These are phyloP conservation scores for Silybum marianum DNA, from an alignment of 129 eudicot genomes.

Conservation along the genomic window DNA sequence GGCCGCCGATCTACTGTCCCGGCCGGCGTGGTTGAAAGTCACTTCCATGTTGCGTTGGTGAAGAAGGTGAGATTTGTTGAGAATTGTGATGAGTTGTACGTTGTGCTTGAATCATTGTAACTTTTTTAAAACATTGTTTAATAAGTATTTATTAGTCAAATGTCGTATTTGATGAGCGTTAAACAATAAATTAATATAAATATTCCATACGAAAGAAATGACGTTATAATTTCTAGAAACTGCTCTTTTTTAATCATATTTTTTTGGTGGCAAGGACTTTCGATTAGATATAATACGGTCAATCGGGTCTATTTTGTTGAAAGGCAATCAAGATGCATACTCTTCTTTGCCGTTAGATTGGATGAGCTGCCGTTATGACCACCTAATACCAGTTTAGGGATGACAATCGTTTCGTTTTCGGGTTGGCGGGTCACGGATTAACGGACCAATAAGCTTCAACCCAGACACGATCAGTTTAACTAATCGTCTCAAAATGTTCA, in stretches of 20 bases:
- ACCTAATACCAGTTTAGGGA: too few relatives aligned
- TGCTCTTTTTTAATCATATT: not conserved
- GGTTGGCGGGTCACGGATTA: too few relatives aligned
- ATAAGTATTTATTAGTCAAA: not conserved
- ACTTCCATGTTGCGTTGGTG: constrained; percentile 18
- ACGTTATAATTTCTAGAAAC: constrained; percentile 8
- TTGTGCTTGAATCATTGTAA: not conserved
- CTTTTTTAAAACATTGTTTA: not conserved
- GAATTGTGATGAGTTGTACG: not conserved
- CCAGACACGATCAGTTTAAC: too few relatives aligned
- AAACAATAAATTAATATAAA: not conserved
- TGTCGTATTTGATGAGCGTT: not conserved
- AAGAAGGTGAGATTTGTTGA: not conserved
- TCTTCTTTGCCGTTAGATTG: not conserved
- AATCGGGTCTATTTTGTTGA: not conserved
- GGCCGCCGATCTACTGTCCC: constrained; percentile 43
- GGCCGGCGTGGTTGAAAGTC: constrained; percentile 67
- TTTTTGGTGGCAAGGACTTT: not conserved
- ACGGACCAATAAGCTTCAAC: too few relatives aligned
- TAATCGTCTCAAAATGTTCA: too few relatives aligned
- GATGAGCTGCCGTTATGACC: not conserved
- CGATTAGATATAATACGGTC: not conserved
- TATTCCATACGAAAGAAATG: not conserved
- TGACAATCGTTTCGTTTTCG: too few relatives aligned
- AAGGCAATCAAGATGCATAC: not conserved